Evolutionary conservation across 176 grass and related monocot species (phyloP), one percentile per base, ranked within the genome.

Genomic region (Stipa capillata): DNA sequence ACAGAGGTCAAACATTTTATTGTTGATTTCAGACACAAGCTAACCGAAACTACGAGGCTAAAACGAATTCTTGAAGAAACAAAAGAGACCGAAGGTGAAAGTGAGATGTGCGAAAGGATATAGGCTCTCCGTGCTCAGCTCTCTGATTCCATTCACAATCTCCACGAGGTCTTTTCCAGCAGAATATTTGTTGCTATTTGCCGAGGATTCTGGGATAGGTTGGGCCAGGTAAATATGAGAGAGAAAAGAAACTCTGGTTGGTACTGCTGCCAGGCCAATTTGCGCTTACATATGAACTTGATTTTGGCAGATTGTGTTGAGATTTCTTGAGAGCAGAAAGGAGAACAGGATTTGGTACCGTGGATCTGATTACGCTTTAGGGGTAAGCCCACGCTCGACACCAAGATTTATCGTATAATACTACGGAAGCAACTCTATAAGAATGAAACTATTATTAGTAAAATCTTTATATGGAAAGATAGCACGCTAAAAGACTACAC

Each of bases 121-220:
- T 89, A 86, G 39, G 49, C 87, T 62, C 77, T 97, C 48, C 85
- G 89, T 40, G 36, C 85, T 28, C 92, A 97, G 31, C 78, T 97
- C 28, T 89, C 91, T 6, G 87, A 94, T 55, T 90, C 89, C 20
- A 92, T 94, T 75, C 80, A 91, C 49, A 97, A 94, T 83, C 75
- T 97, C 25, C 85, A 97, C 1, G 83, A 86, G 16, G 89, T 97
- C 57, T 97, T 97, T 48, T 85, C 91, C 40, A 89, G 85, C 49
- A 90, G 89, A 83, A 97, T 97, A 36, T 97, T 97, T 23, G 88
- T 97, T 53, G 89, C 92, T 85, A 92, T 97, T 32, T 94, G 88
- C 45, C 89, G 91, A 44, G 94, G 90, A 68, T 94, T 94, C 35
- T 97, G 94, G 94, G 92, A 94, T 74, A 85, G 64, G 66, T 79